Percentiles rank a stretch among this genome's conserved stretches.
Evolutionary conservation across 441 rosid species (phyloP).

Genomic region (Erodium texanum): DNA sequence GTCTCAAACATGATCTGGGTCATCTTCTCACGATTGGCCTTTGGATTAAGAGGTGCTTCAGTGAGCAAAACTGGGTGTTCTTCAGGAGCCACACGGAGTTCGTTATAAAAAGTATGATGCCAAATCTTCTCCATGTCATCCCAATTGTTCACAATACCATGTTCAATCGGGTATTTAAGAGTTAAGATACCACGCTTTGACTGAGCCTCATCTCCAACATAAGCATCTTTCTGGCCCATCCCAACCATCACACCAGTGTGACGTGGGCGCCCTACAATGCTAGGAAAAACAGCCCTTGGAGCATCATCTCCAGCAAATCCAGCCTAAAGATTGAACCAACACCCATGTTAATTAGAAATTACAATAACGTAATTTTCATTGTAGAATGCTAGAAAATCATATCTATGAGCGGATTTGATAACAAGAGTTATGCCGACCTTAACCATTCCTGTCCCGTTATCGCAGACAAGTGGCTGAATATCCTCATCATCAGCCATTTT

Average conservation of each 20-base stretch:
- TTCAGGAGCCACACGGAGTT: too few species aligned
- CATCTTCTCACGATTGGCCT: too few species aligned
- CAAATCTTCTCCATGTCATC: neutral
- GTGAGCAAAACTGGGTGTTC: too few species aligned
- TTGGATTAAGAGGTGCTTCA: too few species aligned
- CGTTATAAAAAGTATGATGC: too few species aligned
- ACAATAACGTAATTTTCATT: too few species aligned
- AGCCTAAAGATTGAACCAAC: neutral
- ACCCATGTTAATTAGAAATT: too few species aligned
- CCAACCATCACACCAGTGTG: neutral
- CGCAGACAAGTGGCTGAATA: constrained; percentile 2
- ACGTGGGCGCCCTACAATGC: neutral
- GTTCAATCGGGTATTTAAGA: constrained; percentile 1
- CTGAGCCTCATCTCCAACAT: neutral
- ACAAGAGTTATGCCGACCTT: neutral
- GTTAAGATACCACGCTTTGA: neutral
- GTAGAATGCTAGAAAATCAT: too few species aligned
- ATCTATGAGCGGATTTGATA: neutral
- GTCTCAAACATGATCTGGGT: too few species aligned
- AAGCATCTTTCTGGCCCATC: neutral
- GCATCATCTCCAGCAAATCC: neutral
- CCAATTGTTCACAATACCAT: neutral
- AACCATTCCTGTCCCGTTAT: constrained; percentile 10
- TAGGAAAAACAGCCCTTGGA: neutral
- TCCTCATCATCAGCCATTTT: neutral